Percentiles rank a stretch among this genome's conserved stretches.
These are phyloP conservation scores for Calonectria naviculata DNA, from an alignment of 2,329 filamentous ascomycete species.

Conservation along the genomic window DNA sequence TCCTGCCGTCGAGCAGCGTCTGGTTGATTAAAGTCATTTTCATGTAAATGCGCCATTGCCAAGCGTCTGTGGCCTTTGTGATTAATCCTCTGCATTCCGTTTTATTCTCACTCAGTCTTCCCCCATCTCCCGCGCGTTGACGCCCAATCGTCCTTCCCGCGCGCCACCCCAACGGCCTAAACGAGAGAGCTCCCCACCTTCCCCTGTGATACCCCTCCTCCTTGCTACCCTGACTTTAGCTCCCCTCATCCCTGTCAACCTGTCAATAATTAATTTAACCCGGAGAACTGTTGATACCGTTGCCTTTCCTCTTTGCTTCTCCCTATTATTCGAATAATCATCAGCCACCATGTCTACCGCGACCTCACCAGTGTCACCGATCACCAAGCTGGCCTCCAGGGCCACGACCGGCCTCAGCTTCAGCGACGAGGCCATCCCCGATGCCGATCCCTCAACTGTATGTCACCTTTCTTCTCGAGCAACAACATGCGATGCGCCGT, in stretches of 20 bases:
- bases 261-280: conserved; percentile 21
- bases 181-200: conserved; percentile 31
- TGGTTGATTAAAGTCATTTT: not conserved
- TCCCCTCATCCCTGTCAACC: conserved; percentile 17
- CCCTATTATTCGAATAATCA: not conserved
- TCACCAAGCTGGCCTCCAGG: conserved; percentile 55
- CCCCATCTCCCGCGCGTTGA: not conserved
- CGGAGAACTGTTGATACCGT: not conserved
- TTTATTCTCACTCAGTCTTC: not conserved
- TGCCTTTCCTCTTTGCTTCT: not conserved
- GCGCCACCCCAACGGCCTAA: conserved; percentile 11
- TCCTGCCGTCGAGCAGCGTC: not conserved
- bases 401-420: conserved; percentile 58
- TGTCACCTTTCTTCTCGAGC: conserved; percentile 39
- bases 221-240: conserved; percentile 24
- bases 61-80: not conserved
- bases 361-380: conserved; percentile 49
- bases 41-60: not conserved
- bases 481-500: conserved; percentile 4
- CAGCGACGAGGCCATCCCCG: conserved; percentile 69
- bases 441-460: conserved; percentile 68
- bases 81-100: not conserved
- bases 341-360: conserved; percentile 38
- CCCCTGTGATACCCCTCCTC: conserved; percentile 24
- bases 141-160: conserved; percentile 8